phyloP scores from a whole-genome alignment of 148 eudicot genomes.

The Fagopyrum homotropicum region DNA sequence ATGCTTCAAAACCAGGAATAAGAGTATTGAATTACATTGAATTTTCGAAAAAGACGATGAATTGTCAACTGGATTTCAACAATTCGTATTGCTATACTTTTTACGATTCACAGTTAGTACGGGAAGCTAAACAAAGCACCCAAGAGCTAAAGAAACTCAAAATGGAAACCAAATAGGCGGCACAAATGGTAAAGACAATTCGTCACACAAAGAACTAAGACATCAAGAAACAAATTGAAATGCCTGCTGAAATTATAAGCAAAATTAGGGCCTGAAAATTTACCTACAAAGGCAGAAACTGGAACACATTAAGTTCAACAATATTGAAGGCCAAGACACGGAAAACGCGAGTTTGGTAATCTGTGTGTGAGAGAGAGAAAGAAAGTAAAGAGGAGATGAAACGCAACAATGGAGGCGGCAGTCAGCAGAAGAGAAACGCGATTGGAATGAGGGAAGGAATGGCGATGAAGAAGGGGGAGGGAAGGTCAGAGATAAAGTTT shows the following conservation, averaged over 20 bases:
- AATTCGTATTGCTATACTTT: neutral
- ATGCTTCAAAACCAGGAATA: neutral
- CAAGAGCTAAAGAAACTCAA: too few relatives aligned
- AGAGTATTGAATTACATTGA: neutral
- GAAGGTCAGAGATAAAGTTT: constrained; percentile 7
- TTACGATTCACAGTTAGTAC: too few relatives aligned
- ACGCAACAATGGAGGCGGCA: neutral
- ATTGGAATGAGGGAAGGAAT: neutral
- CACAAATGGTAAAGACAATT: neutral
- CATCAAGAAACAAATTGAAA: neutral
- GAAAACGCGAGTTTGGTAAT: neutral
- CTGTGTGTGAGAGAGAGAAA: neutral
- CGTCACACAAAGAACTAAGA: too few relatives aligned
- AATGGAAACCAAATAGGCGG: neutral
- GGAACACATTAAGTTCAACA: neutral
- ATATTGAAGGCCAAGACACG: neutral
- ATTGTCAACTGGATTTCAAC: neutral
- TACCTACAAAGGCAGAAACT: neutral
- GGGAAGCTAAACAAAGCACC: too few relatives aligned
- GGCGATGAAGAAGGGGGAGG: neutral
- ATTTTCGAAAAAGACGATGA: neutral
- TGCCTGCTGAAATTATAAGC: neutral
- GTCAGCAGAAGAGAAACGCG: neutral
- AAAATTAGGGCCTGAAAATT: neutral
- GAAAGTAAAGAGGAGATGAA: neutral